These are phyloP conservation scores for Venturia aucupariae DNA, from an alignment of 2,329 filamentous ascomycete species.

Conservation along the genomic window DNA sequence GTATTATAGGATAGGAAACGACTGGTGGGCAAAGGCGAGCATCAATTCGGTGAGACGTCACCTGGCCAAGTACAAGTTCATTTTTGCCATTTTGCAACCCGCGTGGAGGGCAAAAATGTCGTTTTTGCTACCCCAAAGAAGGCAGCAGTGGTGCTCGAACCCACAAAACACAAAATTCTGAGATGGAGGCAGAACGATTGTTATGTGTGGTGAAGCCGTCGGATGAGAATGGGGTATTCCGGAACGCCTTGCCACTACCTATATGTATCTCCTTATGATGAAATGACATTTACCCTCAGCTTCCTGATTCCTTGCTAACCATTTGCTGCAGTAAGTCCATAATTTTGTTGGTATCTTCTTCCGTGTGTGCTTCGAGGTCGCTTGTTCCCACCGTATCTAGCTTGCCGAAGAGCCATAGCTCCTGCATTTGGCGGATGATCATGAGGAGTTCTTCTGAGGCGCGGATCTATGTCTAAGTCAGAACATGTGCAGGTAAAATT, in stretches of 20 bases:
- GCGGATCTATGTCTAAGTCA: constrained; percentile 38
- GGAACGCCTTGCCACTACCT: not conserved
- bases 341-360: constrained; percentile 39
- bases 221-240: not conserved
- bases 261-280: not conserved
- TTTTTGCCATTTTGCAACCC: too few relatives aligned
- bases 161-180: too few relatives aligned
- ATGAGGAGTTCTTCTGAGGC: constrained; percentile 53
- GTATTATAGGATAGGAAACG: too few relatives aligned
- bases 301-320: not conserved
- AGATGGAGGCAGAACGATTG: not conserved
- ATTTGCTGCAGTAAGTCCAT: constrained; percentile 32
- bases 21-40: too few relatives aligned
- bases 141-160: too few relatives aligned
- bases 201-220: not conserved
- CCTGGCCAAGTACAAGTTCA: too few relatives aligned
- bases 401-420: constrained; percentile 58
- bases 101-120: too few relatives aligned
- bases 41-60: too few relatives aligned
- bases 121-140: too few relatives aligned
- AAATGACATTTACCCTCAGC: not conserved
- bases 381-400: constrained; percentile 45
- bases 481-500: not conserved
- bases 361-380: constrained; percentile 34
- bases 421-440: constrained; percentile 53